Percentiles rank a stretch among this genome's conserved stretches.
These are phyloP conservation scores for Trichophyton simii DNA, from an alignment of 2,329 filamentous ascomycete genomes.

Conservation along the genomic window DNA sequence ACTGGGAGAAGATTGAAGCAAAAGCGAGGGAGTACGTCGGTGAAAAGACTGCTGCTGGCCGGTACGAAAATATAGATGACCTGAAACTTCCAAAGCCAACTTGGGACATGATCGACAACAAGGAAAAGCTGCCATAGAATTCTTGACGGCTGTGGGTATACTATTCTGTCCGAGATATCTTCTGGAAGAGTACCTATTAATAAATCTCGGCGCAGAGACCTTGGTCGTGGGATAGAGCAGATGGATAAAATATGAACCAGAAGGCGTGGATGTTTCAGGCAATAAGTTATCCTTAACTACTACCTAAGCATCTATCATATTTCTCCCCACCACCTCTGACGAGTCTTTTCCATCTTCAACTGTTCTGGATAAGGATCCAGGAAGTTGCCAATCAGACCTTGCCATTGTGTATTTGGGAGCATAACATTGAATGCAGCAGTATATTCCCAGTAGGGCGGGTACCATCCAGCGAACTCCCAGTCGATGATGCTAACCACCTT, in stretches of 20 bases:
- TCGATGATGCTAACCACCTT: slow-evolving; percentile 4
- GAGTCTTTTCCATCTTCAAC: slow-evolving; percentile 31
- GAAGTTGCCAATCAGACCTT: slow-evolving; percentile 23
- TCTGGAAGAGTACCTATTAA: too few species aligned
- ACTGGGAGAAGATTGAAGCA: slow-evolving; percentile 29
- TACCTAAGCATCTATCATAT: too few species aligned
- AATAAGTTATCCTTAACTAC: too few species aligned
- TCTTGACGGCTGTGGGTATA: too few species aligned
- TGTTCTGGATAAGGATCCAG: slow-evolving; percentile 28
- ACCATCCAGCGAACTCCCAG: slow-evolving; percentile 7
- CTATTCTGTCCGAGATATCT: too few species aligned
- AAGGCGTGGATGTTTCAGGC: too few species aligned
- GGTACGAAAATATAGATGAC: slow-evolving; percentile 10
- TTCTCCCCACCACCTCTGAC: slow-evolving; percentile 28
- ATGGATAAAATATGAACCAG: too few species aligned
- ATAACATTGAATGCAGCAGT: not conserved
- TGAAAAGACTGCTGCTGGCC: slow-evolving; percentile 21
- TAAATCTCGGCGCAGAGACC: too few species aligned
- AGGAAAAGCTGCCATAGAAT: not conserved
- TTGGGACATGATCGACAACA: slow-evolving; percentile 18
- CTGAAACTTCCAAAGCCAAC: slow-evolving; percentile 8
- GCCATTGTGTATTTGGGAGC: slow-evolving; percentile 15
- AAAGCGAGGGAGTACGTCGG: slow-evolving; percentile 26
- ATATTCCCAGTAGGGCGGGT: slow-evolving; percentile 7
- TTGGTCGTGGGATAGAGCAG: too few species aligned